Conservation (phyloP, 2,329 filamentous ascomycete genomes). For the Fusarium sp. region DNA sequence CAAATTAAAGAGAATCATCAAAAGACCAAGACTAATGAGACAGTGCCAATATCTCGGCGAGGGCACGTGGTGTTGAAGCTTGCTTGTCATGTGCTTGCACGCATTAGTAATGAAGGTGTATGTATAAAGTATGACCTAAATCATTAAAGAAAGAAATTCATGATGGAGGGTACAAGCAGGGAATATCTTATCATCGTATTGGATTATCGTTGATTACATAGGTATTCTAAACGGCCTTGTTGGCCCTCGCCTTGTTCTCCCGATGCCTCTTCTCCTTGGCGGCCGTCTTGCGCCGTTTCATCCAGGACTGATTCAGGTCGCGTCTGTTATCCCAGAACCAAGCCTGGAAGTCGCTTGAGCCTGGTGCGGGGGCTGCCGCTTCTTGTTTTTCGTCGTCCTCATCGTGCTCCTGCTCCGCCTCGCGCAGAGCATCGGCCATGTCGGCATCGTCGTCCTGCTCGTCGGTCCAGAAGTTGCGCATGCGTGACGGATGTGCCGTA, state of each 20-base stretch:
- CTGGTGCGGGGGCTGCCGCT: slow-evolving; percentile 40
- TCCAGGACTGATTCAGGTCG: slow-evolving; percentile 75
- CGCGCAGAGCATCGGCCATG: slow-evolving; percentile 46
- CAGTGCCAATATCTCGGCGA: too few relatives aligned
- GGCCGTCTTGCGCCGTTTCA: slow-evolving; percentile 70
- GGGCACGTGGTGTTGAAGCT: too few relatives aligned
- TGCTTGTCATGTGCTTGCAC: too few relatives aligned
- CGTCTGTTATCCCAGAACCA: slow-evolving; percentile 78
- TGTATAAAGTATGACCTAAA: neutral
- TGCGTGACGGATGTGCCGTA: slow-evolving; percentile 80
- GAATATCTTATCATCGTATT: slow-evolving; percentile 15
- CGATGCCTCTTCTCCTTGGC: slow-evolving; percentile 76
- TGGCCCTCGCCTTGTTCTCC: slow-evolving; percentile 70
- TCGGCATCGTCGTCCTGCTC: slow-evolving; percentile 52
- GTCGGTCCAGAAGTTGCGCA: slow-evolving; percentile 69
- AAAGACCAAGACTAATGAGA: too few relatives aligned
- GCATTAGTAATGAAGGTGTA: neutral
- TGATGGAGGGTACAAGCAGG: neutral
- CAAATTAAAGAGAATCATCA: too few relatives aligned
- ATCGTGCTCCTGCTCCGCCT: slow-evolving; percentile 45
- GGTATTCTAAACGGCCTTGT: slow-evolving; percentile 50
- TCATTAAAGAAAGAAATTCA: neutral
- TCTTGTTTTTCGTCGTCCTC: slow-evolving; percentile 40
- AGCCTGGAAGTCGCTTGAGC: slow-evolving; percentile 69
- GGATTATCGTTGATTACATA: slow-evolving; percentile 36